Evolutionary conservation across 2,329 filamentous ascomycete genomes (phyloP).

Genomic region (Calonectria pseudoturangicola): DNA sequence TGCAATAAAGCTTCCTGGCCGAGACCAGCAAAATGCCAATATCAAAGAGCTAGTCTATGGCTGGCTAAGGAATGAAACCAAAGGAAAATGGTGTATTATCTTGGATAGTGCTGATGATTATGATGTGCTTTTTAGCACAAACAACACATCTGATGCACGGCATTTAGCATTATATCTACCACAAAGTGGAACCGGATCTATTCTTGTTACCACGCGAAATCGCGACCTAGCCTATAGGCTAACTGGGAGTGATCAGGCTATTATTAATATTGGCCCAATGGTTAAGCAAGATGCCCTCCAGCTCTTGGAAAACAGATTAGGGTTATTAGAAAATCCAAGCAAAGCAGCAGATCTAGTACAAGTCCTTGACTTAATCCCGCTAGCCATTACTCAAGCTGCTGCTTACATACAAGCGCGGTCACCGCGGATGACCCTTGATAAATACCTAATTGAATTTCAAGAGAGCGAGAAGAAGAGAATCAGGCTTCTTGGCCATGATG

Average conservation of each 20-base stretch:
- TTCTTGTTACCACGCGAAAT: slow-evolving; percentile 9
- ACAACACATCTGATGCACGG: not conserved
- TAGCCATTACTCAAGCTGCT: slow-evolving; percentile 9
- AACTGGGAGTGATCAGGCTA: not conserved
- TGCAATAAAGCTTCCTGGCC: not conserved
- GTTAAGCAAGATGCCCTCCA: not conserved
- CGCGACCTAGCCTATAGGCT: not conserved
- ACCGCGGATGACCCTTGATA: not conserved
- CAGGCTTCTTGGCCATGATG: not conserved
- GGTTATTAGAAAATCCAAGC: not conserved
- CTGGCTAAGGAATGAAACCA: not conserved
- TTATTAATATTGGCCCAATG: slow-evolving; percentile 4
- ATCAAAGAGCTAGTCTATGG: slow-evolving; percentile 4
- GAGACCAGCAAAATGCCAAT: slow-evolving; percentile 5
- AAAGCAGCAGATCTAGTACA: not conserved
- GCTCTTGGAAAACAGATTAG: not conserved
- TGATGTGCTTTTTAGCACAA: no score
- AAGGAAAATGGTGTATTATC: slow-evolving; percentile 1
- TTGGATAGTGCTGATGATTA: slow-evolving; percentile 11
- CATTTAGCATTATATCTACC: not conserved
- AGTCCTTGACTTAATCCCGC: slow-evolving; percentile 6
- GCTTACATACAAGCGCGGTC: not conserved
- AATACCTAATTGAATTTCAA: not conserved
- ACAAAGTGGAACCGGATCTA: slow-evolving; percentile 14
- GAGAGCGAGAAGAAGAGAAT: not conserved